phyloP scores from a whole-genome alignment of 179 eudicot genomes.

The Beta macrorhiza region DNA sequence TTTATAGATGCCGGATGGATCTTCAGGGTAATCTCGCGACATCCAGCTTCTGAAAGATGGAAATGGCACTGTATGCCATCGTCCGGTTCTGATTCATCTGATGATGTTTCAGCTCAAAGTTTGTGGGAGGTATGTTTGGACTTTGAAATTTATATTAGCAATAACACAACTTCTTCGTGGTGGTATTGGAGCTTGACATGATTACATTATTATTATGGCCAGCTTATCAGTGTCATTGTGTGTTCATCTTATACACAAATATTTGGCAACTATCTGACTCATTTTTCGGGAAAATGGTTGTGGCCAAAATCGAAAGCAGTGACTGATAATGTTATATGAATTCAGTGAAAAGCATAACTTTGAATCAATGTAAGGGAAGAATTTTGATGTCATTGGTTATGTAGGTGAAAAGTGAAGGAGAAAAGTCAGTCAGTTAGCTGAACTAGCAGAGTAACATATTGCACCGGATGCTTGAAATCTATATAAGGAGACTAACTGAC shows the following conservation, averaged over 20 bases:
- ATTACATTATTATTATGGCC: neutral
- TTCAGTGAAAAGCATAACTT: neutral
- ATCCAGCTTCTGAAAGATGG: conserved; percentile 46
- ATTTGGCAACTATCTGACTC: neutral
- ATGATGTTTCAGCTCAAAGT: conserved; percentile 59
- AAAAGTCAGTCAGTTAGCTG: neutral
- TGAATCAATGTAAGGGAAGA: neutral
- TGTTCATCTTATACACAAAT: neutral
- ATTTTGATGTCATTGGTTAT: neutral
- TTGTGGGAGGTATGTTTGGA: conserved; percentile 82
- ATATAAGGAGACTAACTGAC: neutral
- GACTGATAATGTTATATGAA: neutral
- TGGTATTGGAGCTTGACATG: conserved; percentile 2
- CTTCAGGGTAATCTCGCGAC: conserved; percentile 31
- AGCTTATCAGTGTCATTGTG: neutral
- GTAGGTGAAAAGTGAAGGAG: neutral
- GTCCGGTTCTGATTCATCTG: conserved; percentile 42
- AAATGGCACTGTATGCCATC: conserved; percentile 51
- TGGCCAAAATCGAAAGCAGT: neutral
- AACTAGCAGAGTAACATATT: neutral
- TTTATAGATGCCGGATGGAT: conserved; percentile 32
- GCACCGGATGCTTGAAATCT: neutral
- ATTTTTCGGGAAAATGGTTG: neutral
- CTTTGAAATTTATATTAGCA: neutral
- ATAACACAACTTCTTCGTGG: conserved; percentile 15